phyloP scores from a whole-genome alignment of 352 stramenopile species.

The Globisporangium okanoganense region DNA sequence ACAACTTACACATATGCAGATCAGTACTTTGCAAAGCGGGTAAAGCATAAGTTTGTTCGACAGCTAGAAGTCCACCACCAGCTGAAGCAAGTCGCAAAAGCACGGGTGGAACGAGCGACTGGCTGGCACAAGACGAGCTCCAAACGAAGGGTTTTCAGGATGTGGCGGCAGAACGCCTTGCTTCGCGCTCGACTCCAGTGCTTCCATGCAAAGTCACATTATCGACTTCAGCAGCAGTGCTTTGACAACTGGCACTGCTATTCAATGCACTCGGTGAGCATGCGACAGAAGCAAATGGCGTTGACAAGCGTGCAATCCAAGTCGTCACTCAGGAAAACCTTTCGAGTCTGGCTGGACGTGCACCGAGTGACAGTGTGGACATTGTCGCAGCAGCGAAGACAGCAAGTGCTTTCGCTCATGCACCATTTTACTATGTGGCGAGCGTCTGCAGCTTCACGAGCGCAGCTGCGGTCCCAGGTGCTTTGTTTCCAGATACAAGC shows the following conservation, averaged over 20 bases:
- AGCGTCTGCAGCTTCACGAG: background rate
- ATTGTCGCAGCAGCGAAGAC: background rate
- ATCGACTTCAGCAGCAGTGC: background rate
- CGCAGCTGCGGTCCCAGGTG: background rate
- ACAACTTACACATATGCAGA: background rate
- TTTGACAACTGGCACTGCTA: conserved; percentile 1
- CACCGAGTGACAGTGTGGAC: conserved; percentile 9
- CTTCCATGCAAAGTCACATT: background rate
- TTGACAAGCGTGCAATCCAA: background rate
- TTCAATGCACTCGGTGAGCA: background rate
- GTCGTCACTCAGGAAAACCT: background rate
- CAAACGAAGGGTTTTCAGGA: background rate
- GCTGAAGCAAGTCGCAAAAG: background rate
- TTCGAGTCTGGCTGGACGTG: conserved; percentile 4
- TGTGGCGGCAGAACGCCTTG: background rate
- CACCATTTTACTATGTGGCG: conserved; percentile 10
- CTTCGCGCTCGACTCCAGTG: background rate
- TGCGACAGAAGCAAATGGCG: background rate
- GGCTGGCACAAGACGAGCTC: background rate
- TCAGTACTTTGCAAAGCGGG: background rate
- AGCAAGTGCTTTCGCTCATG: background rate
- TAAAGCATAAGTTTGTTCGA: conserved; percentile 2
- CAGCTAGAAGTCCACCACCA: background rate
- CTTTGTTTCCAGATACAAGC: conserved; percentile 13
- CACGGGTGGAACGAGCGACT: background rate